phyloP scores from a whole-genome alignment of 2,329 filamentous ascomycete species.

The Sporothrix dimorphospora region DNA sequence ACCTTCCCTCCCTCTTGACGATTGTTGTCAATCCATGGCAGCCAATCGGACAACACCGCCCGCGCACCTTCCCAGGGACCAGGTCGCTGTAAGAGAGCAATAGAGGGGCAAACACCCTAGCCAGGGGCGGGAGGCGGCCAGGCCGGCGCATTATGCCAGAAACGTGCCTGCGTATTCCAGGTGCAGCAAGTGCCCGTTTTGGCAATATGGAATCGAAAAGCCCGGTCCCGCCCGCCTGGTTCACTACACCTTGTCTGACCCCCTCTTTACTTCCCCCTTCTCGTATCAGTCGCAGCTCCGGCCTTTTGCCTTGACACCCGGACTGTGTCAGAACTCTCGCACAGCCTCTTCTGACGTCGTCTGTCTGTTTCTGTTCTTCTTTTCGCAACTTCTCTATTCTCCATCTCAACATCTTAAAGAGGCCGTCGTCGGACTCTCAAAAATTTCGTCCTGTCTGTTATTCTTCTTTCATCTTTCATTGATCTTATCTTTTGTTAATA shows the following conservation, averaged over 20 bases:
- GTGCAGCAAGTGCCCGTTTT: background rate
- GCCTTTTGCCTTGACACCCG: slow-evolving; percentile 7
- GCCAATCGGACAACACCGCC: slow-evolving; percentile 20
- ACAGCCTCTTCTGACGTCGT: slow-evolving; percentile 15
- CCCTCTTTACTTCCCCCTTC: too few relatives aligned
- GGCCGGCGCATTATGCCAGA: slow-evolving; percentile 1
- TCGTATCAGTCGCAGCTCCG: background rate
- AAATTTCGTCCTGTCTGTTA: background rate
- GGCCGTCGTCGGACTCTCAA: background rate
- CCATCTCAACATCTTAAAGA: background rate
- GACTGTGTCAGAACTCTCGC: slow-evolving; percentile 22
- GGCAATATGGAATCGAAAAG: slow-evolving; percentile 1
- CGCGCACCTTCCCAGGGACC: background rate
- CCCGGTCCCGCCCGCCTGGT: slow-evolving; percentile 6
- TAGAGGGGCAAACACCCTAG: background rate
- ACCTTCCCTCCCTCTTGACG: background rate
- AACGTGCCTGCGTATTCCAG: slow-evolving; percentile 8
- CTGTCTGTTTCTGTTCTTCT: background rate
- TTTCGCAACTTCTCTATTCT: background rate
- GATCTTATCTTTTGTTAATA: background rate
- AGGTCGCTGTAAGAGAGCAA: background rate
- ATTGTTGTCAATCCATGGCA: background rate
- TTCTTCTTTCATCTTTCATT: background rate
- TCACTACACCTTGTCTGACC: background rate
- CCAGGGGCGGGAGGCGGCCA: background rate